Conservation (phyloP, 306 rosid genomes). For the Vicia sativa region DNA sequence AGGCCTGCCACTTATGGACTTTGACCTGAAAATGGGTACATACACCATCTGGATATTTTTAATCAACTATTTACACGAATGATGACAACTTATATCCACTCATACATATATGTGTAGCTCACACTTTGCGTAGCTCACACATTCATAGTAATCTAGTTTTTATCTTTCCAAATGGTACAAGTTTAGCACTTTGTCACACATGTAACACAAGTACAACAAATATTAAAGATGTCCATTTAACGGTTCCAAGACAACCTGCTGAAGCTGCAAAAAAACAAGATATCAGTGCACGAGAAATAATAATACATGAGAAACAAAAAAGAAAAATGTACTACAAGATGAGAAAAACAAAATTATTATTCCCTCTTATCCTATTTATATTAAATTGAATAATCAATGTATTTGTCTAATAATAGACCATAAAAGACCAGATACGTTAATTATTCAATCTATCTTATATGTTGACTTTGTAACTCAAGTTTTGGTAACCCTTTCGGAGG, state of each 20-base stretch:
- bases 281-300: slow-evolving; percentile 14
- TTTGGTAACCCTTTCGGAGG: neutral
- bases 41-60: slow-evolving; percentile 55
- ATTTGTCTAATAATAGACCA: too few relatives aligned
- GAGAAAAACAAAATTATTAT: neutral
- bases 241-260: slow-evolving; percentile 47
- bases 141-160: slow-evolving; percentile 53
- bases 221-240: slow-evolving; percentile 49
- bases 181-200: slow-evolving; percentile 48
- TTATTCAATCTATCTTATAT: too few relatives aligned
- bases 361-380: too few relatives aligned
- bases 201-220: slow-evolving; percentile 49
- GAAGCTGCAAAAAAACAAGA: slow-evolving; percentile 58
- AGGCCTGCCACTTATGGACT: slow-evolving; percentile 89
- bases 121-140: slow-evolving; percentile 63
- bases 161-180: slow-evolving; percentile 44
- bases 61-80: slow-evolving; percentile 79
- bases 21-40: slow-evolving; percentile 81
- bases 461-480: neutral
- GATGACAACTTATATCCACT: slow-evolving; percentile 62
- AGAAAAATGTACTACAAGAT: neutral
- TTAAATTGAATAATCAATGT: too few relatives aligned
- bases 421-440: too few relatives aligned
- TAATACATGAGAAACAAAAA: slow-evolving; percentile 2
- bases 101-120: slow-evolving; percentile 52